Evolutionary conservation across 1,139 yeast genomes (phyloP).

Genomic region (Meyerozyma carpophila): DNA sequence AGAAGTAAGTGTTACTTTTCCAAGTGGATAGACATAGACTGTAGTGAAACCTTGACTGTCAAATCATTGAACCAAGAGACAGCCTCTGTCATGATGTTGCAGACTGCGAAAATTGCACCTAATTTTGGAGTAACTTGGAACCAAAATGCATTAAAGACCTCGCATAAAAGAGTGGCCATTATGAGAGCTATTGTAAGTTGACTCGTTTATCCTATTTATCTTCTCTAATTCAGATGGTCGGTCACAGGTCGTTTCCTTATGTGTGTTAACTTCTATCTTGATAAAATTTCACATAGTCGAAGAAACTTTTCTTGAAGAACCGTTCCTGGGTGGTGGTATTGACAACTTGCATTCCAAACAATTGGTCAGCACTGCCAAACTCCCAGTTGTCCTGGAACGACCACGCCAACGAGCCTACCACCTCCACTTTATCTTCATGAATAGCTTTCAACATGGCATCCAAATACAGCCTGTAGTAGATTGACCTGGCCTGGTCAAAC

Average conservation of each 20-base stretch:
- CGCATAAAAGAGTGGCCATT: constrained; percentile 65
- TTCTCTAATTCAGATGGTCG: constrained; percentile 24
- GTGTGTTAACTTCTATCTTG: constrained; percentile 17
- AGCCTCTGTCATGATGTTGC: too few species aligned
- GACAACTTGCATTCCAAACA: constrained; percentile 27
- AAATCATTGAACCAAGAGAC: too few species aligned
- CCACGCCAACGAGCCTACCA: constrained; percentile 31
- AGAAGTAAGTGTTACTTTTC: too few species aligned
- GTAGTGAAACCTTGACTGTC: too few species aligned
- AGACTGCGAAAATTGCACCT: too few species aligned
- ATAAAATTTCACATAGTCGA: constrained; percentile 13
- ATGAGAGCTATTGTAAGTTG: constrained; percentile 52
- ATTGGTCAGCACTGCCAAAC: constrained; percentile 25
- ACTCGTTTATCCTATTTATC: not conserved
- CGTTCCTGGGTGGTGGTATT: constrained; percentile 26
- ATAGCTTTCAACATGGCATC: constrained; percentile 20
- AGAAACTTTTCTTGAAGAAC: constrained; percentile 29
- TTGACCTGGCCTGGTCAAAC: constrained; percentile 23
- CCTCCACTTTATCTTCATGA: constrained; percentile 20
- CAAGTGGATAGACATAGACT: too few species aligned
- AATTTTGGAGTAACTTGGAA: too few species aligned
- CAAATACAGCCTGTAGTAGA: constrained; percentile 23
- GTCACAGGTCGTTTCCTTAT: constrained; percentile 42
- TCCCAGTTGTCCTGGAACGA: constrained; percentile 30
- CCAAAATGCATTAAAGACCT: too few species aligned